These are phyloP conservation scores for Vitis hybrid DNA, from an alignment of 177 flowering plant genomes.

Conservation along the genomic window DNA sequence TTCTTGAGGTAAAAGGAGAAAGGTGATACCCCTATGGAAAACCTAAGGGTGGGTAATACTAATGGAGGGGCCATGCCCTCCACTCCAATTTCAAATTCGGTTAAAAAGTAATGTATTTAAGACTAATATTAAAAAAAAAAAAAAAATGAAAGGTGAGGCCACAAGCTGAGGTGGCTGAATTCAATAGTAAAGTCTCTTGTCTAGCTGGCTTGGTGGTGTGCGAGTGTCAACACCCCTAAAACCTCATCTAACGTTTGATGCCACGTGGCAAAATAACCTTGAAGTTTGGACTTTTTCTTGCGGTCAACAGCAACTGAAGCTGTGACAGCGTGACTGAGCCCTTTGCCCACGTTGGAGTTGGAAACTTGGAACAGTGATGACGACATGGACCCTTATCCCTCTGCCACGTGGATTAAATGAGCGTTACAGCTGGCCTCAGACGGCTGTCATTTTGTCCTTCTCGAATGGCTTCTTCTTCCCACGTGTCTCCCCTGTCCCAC, in stretches of 20 bases:
- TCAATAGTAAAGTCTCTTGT: too few species aligned
- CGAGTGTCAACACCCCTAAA: background rate
- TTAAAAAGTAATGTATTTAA: too few species aligned
- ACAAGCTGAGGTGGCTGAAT: too few species aligned
- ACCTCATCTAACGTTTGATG: background rate
- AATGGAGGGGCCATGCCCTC: too few species aligned
- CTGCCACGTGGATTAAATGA: background rate
- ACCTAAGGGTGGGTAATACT: too few species aligned
- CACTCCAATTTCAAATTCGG: too few species aligned
- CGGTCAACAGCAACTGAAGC: too few species aligned
- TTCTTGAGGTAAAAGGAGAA: too few species aligned
- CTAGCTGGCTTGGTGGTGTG: background rate
- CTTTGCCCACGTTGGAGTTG: background rate
- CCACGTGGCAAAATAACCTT: background rate
- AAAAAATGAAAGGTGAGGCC: too few species aligned
- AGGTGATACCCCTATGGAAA: too few species aligned
- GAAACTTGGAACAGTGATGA: background rate
- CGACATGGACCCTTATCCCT: background rate
- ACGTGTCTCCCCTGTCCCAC: slow-evolving; percentile 8
- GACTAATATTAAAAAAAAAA: too few species aligned
- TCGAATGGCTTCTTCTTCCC: background rate
- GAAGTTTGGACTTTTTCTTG: background rate
- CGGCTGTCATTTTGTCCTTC: slow-evolving; percentile 9
- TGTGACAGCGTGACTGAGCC: too few species aligned
- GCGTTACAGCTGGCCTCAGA: slow-evolving; percentile 1